Evolutionary conservation across 1,139 yeast genomes (phyloP), one percentile per base, ranked within the genome.

Genomic region (Geotrichum restrictum): DNA sequence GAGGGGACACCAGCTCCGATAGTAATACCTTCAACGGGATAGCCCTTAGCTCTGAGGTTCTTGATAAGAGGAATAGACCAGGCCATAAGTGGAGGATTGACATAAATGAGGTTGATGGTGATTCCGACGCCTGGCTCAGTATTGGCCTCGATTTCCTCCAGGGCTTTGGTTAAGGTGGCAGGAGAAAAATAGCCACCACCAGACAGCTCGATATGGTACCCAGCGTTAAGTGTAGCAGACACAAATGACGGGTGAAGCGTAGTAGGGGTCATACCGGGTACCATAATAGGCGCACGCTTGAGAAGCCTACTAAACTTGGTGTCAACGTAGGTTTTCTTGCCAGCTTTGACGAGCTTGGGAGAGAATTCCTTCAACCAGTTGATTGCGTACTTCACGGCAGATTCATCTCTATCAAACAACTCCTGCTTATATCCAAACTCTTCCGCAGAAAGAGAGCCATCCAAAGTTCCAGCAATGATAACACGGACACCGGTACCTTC

Each of bases 1-100:
- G 98, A 89, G 56, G 99, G 99, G 62, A 93, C 98, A 80, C 99
- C 99, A 51, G 99, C 99, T 77, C 98, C 99, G 67, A 93, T 89
- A 48, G 98, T 84, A 71, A 93, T 75, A 54, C 96, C 91, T 73
- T 93, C 97, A 63, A 93, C 84, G 62, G 98, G 98, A 79, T 85
- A 89, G 45, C 98, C 98, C 67, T 79, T 83, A 62, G 81, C 85
- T 75, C 98, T 84, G 71, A 93, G 80, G 58, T 82, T 85, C 71
- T 83, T 88, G 69, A 93, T 85, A 74, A 93, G 80, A 56, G 98
- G 98, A 70, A 94, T 89, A 73, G 96, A 95, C 98, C 98, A 94
- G 74, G 89, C 96, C 69, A 93, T 79, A 93, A 91, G 88, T 73
- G 93, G 81, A 67, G 99, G 99, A 74, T 85, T 91, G 62, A 94